A percentile compares a stretch with the other conserved stretches of the same genome.
Evolutionary conservation across 2,329 filamentous ascomycete species (phyloP).

Genomic region (Botrytis fabae): DNA sequence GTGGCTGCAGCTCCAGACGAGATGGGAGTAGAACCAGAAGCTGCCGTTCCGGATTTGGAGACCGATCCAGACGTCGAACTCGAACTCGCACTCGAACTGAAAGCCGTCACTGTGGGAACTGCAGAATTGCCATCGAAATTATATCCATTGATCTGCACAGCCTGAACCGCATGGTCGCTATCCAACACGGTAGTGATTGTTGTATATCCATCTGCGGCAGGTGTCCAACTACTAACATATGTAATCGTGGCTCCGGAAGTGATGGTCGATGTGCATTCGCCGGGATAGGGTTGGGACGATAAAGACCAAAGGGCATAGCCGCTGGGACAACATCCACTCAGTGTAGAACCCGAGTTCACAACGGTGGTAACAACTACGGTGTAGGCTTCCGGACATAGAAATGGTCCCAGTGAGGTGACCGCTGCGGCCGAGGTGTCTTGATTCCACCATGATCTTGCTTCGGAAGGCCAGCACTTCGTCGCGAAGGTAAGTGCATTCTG

Average conservation of each 20-base stretch:
- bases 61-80: background rate
- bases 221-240: background rate
- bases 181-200: background rate
- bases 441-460: conserved; percentile 18
- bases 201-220: background rate
- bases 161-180: background rate
- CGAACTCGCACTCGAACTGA: background rate
- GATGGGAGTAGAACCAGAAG: background rate
- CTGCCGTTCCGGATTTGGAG: background rate
- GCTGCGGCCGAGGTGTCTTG: background rate
- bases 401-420: conserved; percentile 15
- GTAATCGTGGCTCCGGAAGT: conserved; percentile 2
- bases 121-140: conserved; percentile 20
- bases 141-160: conserved; percentile 19
- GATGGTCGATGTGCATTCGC: conserved; percentile 11
- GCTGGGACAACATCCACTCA: conserved; percentile 18
- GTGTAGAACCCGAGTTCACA: background rate
- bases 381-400: conserved; percentile 17
- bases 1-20: background rate
- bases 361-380: background rate
- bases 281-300: background rate
- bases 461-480: conserved; percentile 9
- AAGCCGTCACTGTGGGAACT: background rate
- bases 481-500: background rate
- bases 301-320: background rate